Evolutionary conservation across 2,329 filamentous ascomycete genomes (phyloP).

Genomic region (Colletotrichum sp.): DNA sequence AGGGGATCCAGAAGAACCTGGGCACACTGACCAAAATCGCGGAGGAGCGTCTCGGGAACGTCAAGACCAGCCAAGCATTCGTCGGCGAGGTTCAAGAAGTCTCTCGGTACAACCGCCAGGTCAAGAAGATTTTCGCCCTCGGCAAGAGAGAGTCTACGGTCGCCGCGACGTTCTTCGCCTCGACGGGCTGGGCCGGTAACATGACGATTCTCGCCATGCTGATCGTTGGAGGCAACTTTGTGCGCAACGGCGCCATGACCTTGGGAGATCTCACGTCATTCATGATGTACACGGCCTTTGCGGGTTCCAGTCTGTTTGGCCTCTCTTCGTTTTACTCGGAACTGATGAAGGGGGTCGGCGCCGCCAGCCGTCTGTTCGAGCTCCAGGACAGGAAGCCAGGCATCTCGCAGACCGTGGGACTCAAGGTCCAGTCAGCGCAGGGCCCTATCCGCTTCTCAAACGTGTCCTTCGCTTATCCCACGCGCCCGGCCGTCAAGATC

Average conservation of each 20-base stretch:
- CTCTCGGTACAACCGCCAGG: conserved; percentile 87
- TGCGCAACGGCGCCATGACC: conserved; percentile 83
- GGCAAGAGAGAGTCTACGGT: conserved; percentile 88
- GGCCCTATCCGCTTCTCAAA: conserved; percentile 88
- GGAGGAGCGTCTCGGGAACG: conserved; percentile 95
- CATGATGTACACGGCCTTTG: conserved; percentile 96
- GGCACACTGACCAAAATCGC: conserved; percentile 95
- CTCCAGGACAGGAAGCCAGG: conserved; percentile 88
- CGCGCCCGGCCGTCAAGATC: conserved; percentile 87
- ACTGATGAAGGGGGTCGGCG: conserved; percentile 98
- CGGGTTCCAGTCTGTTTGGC: conserved; percentile 86
- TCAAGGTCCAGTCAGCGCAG: conserved; percentile 80
- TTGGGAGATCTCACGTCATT: conserved; percentile 95
- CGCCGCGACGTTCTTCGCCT: conserved; percentile 86
- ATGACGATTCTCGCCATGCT: conserved; percentile 93
- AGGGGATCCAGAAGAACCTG: conserved; percentile 91
- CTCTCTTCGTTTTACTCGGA: conserved; percentile 97
- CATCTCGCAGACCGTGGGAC: conserved; percentile 85
- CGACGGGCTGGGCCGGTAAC: conserved; percentile 92
- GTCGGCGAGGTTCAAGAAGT: conserved; percentile 92
- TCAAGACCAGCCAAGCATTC: conserved; percentile 96
- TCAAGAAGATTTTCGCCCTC: conserved; percentile 88
- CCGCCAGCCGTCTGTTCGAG: conserved; percentile 94
- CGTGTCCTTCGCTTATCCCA: conserved; percentile 91
- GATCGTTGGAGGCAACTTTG: conserved; percentile 89